These are phyloP conservation scores for Mychonastes homosphaera DNA, from an alignment of 139 green algal genomes.

Conservation along the genomic window DNA sequence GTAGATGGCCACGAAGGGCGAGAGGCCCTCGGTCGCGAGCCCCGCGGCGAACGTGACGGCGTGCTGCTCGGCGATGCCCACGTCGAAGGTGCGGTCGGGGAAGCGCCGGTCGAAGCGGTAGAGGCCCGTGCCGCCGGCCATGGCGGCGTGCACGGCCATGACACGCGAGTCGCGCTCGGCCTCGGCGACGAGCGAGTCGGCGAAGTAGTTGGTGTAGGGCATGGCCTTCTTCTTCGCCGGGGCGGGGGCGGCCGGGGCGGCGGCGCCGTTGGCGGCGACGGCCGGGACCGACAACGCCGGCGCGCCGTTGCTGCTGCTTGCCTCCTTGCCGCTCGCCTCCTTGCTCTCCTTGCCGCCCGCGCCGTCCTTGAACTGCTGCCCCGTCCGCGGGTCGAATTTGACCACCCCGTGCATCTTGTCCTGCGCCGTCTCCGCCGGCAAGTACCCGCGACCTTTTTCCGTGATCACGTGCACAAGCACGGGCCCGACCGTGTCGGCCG, in stretches of 20 bases:
- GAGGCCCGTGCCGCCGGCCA: constrained; percentile 87
- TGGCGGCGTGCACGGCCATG: constrained; percentile 92
- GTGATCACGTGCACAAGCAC: constrained; percentile 97
- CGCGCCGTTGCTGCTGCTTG: not conserved
- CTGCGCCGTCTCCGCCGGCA: constrained; percentile 79
- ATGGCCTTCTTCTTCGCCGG: constrained; percentile 51
- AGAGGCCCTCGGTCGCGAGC: constrained; percentile 86
- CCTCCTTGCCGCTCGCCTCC: not conserved
- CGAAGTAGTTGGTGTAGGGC: constrained; percentile 97
- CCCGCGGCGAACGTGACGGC: constrained; percentile 93
- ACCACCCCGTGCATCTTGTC: constrained; percentile 97
- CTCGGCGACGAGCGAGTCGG: constrained; percentile 90
- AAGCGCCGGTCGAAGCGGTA: constrained; percentile 66
- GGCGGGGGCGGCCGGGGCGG: not conserved
- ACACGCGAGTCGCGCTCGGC: constrained; percentile 80
- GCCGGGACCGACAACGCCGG: too few relatives aligned
- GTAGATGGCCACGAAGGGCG: constrained; percentile 94
- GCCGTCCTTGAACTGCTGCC: constrained; percentile 72
- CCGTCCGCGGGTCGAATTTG: constrained; percentile 89
- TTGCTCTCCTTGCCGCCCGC: constrained; percentile 11
- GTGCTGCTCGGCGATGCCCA: constrained; percentile 99
- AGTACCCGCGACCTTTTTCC: constrained; percentile 94
- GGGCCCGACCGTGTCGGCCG: constrained; percentile 80
- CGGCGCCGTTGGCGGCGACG: not conserved
- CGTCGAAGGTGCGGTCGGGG: constrained; percentile 87